Base-by-base conservation (phyloP, 2,329 filamentous ascomycete genomes). In the Verticillium alfalfae region DNA sequence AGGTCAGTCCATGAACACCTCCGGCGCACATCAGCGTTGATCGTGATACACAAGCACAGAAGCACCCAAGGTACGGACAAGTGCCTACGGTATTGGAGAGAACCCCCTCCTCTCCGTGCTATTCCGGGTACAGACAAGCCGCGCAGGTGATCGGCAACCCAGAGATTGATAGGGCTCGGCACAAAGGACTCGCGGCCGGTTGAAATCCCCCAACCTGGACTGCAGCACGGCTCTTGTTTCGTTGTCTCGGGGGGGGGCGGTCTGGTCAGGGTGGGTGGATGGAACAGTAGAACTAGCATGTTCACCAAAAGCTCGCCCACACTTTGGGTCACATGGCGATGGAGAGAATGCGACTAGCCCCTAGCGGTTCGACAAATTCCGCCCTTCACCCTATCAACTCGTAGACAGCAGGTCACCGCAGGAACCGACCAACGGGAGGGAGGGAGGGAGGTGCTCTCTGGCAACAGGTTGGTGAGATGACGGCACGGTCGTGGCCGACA, bases 141-240 rank as follows among this genome's bases (percentile, higher is more conserved):
- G 45, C 45, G 26, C 45, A 45, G 57, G 38, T 45, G 57, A 58
- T 58, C 57, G 57, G 34, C 57, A 58, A 41, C 49, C 57, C 45
- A 41, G 38, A 58, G 57, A 58, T 58, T 58, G 57, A 31, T 45
- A 58, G 38, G 57, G 57, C 56, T 58, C 57, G 57, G 57, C 57
- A 34, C 34, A 34, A 18, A 52, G 45, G 45, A 52, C 45, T 52
- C 45, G 45, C n/a, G 45, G 45, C 45, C 45, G n/a, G 45, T 52
- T 18, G 45, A 22, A 13, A 52, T 52, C 5, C 45, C n/a, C 2
- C 39, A 63, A 58, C 34, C 18, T n/a, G 45, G 31, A 8, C 13
- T 8, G 15, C 9, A 60, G n/a, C 22, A 39, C 38, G 8, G n/a
- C 12, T 59, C 18, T 31, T 13, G 41, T 10, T 12, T 9, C 22